Percentiles rank a stretch among this genome's conserved stretches.
These are phyloP conservation scores for Tuber melanosporum DNA, from an alignment of 495 filamentous ascomycete genomes.

Conservation along the genomic window DNA sequence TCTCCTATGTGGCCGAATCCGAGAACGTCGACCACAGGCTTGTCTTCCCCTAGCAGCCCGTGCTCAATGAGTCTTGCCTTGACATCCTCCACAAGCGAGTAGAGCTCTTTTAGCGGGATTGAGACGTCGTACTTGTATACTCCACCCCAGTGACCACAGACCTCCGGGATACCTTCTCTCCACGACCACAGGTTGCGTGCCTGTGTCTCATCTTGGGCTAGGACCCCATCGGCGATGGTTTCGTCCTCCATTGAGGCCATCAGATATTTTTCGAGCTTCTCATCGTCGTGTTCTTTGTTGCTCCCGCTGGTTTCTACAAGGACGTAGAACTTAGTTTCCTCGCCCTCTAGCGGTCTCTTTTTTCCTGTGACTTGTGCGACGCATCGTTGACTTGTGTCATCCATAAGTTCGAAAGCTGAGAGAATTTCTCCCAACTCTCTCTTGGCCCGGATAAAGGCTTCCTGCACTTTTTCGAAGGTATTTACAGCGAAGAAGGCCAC, in stretches of 20 bases:
- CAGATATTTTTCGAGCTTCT: conserved; percentile 76
- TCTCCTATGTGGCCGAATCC: conserved; percentile 98
- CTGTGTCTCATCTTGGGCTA: conserved; percentile 90
- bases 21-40: conserved; percentile 68
- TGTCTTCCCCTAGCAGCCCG: conserved; percentile 64
- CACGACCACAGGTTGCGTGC: conserved; percentile 78
- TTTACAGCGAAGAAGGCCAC: conserved; percentile 85
- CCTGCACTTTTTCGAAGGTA: conserved; percentile 76
- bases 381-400: conserved; percentile 67
- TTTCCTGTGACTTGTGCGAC: conserved; percentile 67
- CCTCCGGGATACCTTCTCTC: conserved; percentile 88
- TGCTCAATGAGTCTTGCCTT: conserved; percentile 60
- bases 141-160: conserved; percentile 80
- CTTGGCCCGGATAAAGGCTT: conserved; percentile 80
- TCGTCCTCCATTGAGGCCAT: conserved; percentile 80
- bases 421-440: conserved; percentile 85
- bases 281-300: conserved; percentile 84
- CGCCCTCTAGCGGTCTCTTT: conserved; percentile 69
- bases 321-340: conserved; percentile 82
- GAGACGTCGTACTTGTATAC: conserved; percentile 99
- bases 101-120: conserved; percentile 81
- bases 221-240: conserved; percentile 76
- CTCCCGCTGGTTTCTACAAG: conserved; percentile 92
- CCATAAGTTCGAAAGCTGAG: conserved; percentile 97
- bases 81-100: conserved; percentile 78